Conservation (phyloP, 2,329 filamentous ascomycete genomes). For the Scedosporium boydii region DNA sequence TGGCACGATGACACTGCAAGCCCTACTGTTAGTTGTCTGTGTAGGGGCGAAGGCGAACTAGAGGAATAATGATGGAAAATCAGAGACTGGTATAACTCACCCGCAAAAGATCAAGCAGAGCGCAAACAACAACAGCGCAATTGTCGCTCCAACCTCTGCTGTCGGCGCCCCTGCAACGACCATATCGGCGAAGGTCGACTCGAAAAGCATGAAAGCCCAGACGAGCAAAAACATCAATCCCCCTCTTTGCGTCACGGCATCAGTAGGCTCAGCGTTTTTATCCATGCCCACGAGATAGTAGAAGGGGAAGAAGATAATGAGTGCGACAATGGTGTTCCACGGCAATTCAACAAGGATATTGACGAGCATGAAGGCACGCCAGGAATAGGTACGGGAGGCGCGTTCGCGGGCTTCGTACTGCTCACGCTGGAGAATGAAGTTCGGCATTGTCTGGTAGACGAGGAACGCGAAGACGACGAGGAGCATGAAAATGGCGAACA, state of each 20-base stretch:
- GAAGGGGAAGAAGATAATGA: slow-evolving; percentile 54
- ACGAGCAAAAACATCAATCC: slow-evolving; percentile 56
- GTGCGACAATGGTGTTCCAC: slow-evolving; percentile 51
- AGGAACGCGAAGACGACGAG: slow-evolving; percentile 54
- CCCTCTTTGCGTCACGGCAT: slow-evolving; percentile 26
- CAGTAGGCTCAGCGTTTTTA: slow-evolving; percentile 31
- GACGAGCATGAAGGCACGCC: slow-evolving; percentile 55
- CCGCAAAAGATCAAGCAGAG: slow-evolving; percentile 52
- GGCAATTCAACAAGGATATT: slow-evolving; percentile 60
- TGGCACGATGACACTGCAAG: slow-evolving; percentile 46
- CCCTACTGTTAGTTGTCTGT: background rate
- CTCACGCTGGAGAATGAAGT: slow-evolving; percentile 55
- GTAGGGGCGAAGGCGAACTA: background rate
- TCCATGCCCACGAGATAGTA: slow-evolving; percentile 58
- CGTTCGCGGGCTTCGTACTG: slow-evolving; percentile 59
- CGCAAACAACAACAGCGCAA: slow-evolving; percentile 45
- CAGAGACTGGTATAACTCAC: slow-evolving; percentile 8
- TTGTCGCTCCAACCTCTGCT: slow-evolving; percentile 35
- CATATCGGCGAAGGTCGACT: slow-evolving; percentile 55
- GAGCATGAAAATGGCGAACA: slow-evolving; percentile 59
- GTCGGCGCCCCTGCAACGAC: slow-evolving; percentile 51
- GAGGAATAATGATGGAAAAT: slow-evolving; percentile 15
- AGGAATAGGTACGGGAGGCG: slow-evolving; percentile 55
- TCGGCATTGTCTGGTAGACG: slow-evolving; percentile 54
- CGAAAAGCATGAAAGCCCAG: slow-evolving; percentile 53